A percentile compares a stretch with the other conserved stretches of the same genome.
Conservation (phyloP, 2,329 filamentous ascomycete species). For the Trichothecium sympodiale region DNA sequence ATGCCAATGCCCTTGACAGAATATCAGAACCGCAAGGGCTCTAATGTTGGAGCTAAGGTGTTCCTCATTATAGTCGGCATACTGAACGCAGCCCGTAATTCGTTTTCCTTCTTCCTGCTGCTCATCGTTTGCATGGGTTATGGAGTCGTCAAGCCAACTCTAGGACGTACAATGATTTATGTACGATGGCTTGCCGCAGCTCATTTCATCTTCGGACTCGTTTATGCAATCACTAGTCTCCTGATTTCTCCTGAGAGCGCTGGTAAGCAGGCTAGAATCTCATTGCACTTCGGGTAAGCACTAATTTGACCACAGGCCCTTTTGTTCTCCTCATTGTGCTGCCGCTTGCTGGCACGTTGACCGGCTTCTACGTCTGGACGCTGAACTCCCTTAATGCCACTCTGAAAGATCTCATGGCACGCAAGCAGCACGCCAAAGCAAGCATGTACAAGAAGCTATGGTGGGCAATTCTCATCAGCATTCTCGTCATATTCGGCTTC, state of each 20-base stretch:
- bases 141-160: slow-evolving; percentile 86
- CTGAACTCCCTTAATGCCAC: slow-evolving; percentile 89
- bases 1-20: too few species aligned
- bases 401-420: slow-evolving; percentile 89
- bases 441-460: slow-evolving; percentile 97
- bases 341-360: slow-evolving; percentile 81
- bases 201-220: slow-evolving; percentile 89
- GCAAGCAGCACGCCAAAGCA: slow-evolving; percentile 88
- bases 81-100: slow-evolving; percentile 87
- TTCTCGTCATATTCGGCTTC: slow-evolving; percentile 93
- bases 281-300: not conserved
- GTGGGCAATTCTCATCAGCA: slow-evolving; percentile 91
- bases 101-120: slow-evolving; percentile 95
- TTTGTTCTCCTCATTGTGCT: slow-evolving; percentile 88
- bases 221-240: slow-evolving; percentile 84
- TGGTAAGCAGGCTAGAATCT: slow-evolving; percentile 30
- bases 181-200: slow-evolving; percentile 83
- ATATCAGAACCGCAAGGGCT: slow-evolving; percentile 82
- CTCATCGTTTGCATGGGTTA: slow-evolving; percentile 99
- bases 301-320: slow-evolving; percentile 45
- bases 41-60: slow-evolving; percentile 71
- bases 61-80: slow-evolving; percentile 87
- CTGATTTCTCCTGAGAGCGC: slow-evolving; percentile 82
- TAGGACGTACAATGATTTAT: slow-evolving; percentile 89
- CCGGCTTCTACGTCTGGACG: slow-evolving; percentile 98